Conservation (phyloP, 2,329 filamentous ascomycete species). For the Talaromyces funiculosus region DNA sequence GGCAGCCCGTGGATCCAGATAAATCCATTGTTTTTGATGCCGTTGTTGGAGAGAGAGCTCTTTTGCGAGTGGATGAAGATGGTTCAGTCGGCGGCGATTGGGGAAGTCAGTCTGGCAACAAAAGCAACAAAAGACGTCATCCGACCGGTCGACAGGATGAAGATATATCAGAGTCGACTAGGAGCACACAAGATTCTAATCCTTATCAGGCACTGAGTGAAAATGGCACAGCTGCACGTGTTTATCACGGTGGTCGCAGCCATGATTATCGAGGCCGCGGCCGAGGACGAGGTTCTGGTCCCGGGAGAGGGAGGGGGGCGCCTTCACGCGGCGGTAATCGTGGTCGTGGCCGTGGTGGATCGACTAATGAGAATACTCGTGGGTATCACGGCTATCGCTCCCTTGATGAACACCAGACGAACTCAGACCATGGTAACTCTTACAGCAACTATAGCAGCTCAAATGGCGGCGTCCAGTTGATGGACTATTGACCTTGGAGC, state of each 20-base stretch:
- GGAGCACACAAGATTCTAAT: constrained; percentile 23
- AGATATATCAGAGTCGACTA: constrained; percentile 36
- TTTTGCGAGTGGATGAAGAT: constrained; percentile 75
- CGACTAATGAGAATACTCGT: constrained; percentile 21
- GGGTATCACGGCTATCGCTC: constrained; percentile 56
- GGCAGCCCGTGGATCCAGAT: constrained; percentile 68
- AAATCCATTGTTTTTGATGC: constrained; percentile 74
- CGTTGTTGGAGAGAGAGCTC: constrained; percentile 77
- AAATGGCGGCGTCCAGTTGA: constrained; percentile 21
- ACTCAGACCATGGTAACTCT: constrained; percentile 30
- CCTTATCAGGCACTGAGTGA: constrained; percentile 23
- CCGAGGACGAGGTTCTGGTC: constrained; percentile 34
- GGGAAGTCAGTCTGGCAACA: constrained; percentile 58
- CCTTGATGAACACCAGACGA: constrained; percentile 54
- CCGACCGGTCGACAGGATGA: constrained; percentile 57
- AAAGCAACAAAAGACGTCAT: constrained; percentile 50
- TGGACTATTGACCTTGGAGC: constrained; percentile 33
- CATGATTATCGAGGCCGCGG: constrained; percentile 40
- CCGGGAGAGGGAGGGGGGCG: constrained; percentile 31
- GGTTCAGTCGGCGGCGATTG: constrained; percentile 56
- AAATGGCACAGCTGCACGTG: constrained; percentile 19
- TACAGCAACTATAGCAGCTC: constrained; percentile 9
- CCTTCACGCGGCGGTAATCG: constrained; percentile 34
- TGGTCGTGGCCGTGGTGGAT: constrained; percentile 44
- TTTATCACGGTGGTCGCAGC: constrained; percentile 24